phyloP scores from a whole-genome alignment of 208 protist genomes.

The Porcisia deanei region DNA sequence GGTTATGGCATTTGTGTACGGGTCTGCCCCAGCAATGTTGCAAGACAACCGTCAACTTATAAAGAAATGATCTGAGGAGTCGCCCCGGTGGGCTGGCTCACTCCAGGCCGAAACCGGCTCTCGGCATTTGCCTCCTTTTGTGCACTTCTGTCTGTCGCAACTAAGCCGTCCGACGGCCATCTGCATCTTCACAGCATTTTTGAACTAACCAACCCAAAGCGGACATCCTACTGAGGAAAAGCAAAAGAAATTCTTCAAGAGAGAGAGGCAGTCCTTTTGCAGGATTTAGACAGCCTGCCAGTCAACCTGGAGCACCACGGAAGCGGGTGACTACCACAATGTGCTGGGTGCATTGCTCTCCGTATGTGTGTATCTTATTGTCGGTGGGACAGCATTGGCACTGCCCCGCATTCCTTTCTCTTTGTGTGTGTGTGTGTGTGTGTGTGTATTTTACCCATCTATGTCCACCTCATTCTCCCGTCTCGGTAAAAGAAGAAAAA shows the following conservation, averaged over 20 bases:
- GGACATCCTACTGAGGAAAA: background rate
- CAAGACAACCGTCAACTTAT: background rate
- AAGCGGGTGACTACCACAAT: background rate
- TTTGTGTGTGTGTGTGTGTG: background rate
- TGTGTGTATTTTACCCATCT: background rate
- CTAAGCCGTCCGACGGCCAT: background rate
- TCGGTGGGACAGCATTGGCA: background rate
- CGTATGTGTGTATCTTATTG: background rate
- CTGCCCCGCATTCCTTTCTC: background rate
- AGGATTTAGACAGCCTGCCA: too few relatives aligned
- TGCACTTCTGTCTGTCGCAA: background rate
- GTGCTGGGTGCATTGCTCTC: background rate
- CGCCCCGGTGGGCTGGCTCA: background rate
- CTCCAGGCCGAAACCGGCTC: background rate
- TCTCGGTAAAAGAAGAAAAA: background rate
- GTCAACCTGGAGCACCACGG: background rate
- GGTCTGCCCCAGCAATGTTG: background rate
- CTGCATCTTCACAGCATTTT: slow-evolving; percentile 2
- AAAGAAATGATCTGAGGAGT: background rate
- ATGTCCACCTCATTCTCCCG: too few relatives aligned
- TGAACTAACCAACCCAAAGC: background rate
- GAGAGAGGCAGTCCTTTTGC: background rate
- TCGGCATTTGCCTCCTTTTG: background rate
- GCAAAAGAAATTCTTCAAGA: background rate
- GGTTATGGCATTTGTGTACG: background rate